phyloP scores from a whole-genome alignment of 2,329 filamentous ascomycete genomes.

The Fusarium duplospermum region DNA sequence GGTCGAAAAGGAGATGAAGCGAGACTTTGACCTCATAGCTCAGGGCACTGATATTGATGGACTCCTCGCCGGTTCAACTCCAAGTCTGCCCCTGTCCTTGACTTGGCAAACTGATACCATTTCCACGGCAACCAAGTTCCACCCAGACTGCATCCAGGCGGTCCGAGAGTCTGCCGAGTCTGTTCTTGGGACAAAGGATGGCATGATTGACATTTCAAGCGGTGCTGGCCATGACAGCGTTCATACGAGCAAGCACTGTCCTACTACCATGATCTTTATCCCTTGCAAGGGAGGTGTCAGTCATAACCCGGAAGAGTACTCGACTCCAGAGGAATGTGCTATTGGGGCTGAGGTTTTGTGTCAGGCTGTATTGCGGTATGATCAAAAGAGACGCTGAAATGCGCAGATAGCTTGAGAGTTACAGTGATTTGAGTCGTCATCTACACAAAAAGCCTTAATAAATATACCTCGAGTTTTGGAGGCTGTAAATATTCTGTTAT shows the following conservation, averaged over 20 bases:
- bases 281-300: constrained; percentile 49
- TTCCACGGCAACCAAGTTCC: constrained; percentile 70
- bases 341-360: constrained; percentile 40
- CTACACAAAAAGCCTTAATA: not conserved
- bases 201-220: constrained; percentile 47
- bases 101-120: constrained; percentile 71
- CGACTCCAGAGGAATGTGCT: constrained; percentile 46
- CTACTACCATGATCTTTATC: constrained; percentile 50
- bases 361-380: constrained; percentile 40
- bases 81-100: constrained; percentile 62
- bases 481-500: too few relatives aligned
- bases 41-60: constrained; percentile 57
- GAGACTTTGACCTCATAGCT: constrained; percentile 61
- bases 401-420: not conserved
- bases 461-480: too few relatives aligned
- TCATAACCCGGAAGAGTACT: constrained; percentile 43
- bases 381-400: constrained; percentile 29
- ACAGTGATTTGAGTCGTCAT: not conserved
- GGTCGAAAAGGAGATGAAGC: constrained; percentile 59
- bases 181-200: constrained; percentile 49
- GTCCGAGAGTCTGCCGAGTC: constrained; percentile 65
- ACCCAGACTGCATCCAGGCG: constrained; percentile 73
- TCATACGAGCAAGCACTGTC: constrained; percentile 45
- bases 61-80: constrained; percentile 27
- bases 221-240: constrained; percentile 51